Base-by-base conservation (phyloP, 2,329 filamentous ascomycete species). In the Apiospora aurea region DNA sequence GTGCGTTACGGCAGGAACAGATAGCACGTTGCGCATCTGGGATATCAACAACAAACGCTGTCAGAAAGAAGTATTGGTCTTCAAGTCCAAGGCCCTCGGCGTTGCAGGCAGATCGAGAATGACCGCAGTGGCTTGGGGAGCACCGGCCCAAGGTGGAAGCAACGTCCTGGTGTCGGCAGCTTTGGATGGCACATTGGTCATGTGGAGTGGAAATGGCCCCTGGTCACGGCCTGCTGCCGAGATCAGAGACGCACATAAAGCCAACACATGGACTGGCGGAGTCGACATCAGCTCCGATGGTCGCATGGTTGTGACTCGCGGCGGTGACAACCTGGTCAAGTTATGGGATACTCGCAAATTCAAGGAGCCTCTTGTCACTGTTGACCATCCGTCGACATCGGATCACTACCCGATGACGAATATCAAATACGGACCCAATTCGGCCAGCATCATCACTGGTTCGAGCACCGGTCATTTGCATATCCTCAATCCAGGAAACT, bases 311-410 rank as follows among this genome's bases (percentile, higher is more conserved):
- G 92, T 98, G 10, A 97, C 95, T 0, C 88, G 95, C 76, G 96
- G 96, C 71, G 96, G 95, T 69, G 96, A 99, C 82, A 91, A 97
- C 79, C 88, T 93, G 1, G 96, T 99, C 82, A 98, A 98, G 83
- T 87, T 98, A 1, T 99, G 96, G 96, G 96, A 99, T 80, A 97
- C 92, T 3, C 91, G 96, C 72, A 98, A 98, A 79, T 97, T 99
- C 86, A 98, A 96, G 80, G 87, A 92, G 72, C 94, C 96, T 4
- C 88, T 99, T 18, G 94, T 94, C 67, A 93, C 91, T 1, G 90
- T 94, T 21, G 85, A 91, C 7, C 95, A 97, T 81, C 83, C 89
- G 1, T 97, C 96, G 0, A 97, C 94, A 18, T 96, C 94, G 1
- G 91, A 92, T 72, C 91, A 95, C 78, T 97, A 94, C 80, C 90